Base-by-base conservation (phyloP, 2,329 filamentous ascomycete species). In the Fusarium sp. region DNA sequence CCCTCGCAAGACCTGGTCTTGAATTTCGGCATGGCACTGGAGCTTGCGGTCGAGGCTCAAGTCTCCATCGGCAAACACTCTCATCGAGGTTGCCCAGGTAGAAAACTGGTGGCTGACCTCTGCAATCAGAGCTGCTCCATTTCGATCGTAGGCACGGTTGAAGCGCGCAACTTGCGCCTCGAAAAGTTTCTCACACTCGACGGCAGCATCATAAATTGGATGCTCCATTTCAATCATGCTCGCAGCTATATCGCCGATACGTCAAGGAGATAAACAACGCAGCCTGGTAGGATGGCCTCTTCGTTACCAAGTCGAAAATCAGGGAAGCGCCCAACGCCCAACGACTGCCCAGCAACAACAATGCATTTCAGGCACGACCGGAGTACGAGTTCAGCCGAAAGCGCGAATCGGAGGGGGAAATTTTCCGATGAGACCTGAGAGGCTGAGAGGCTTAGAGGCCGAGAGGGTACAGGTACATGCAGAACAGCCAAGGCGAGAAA, bases 391-490 rank as follows among this genome's bases (percentile, higher is more conserved):
- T 45, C 20, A 16, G 13, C 43, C 43, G 43, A 45, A 24, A 4
- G 13, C 1, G 20, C 20, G 1, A 5, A 2, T 1, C 43, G 43
- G 43, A 24, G 43, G 24, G 24, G 43, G 0, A 0, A 13, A 45
- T 45, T 22, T 45, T 45, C 43, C 43, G 43, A 9, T 16, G 20
- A 45, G 1, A 3, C 0, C 0, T 14, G 27, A 29, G 27, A 29
- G 27, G 6, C 24, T n/a, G n/a, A n/a, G n/a, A n/a, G n/a, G n/a
- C n/a, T n/a, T n/a, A n/a, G n/a, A n/a, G n/a, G n/a, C 27, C 2
- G 6, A 24, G 3, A 45, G 10, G 6, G 6, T 8, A 45, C 1
- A 45, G 41, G 20, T 16, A 2, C 20, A 2, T 24, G 20, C 5
- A 3, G 8, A 4, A 45, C 4, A 45, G 3, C 20, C n/a, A 2